Base-by-base conservation (phyloP, 306 rosid species). In the Gillenia trifoliata region DNA sequence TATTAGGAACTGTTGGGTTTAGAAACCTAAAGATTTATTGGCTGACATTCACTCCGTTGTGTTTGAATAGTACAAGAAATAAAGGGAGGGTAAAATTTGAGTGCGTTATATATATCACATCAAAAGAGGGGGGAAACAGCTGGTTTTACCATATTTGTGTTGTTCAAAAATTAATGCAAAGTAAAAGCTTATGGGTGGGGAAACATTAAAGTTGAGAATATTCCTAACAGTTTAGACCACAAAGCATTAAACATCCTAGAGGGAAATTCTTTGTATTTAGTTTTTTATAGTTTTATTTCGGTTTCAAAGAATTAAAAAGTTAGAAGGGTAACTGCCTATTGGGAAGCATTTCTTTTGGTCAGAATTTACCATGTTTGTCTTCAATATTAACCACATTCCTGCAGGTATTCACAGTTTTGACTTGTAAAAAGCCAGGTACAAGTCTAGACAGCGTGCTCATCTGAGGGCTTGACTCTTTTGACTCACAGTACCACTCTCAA, bases 391-490 rank as follows among this genome's bases (percentile, higher is more conserved):
- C 75, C 78, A 77, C 88, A 82, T 68, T 78, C 73, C 67, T 45
- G 75, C 62, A 52, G 72, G 73, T 73, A 59, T 31, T 69, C 33
- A 67, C 75, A 68, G 71, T 80, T 82, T 85, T 86, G 89, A 89
- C 89, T 59, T 68, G 50, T 29, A 75, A 75, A 77, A 40, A 63
- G 71, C 60, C 77, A 31, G 8, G 28, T 76, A 68, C 78, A 36
- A 36, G 26, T 49, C 34, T 81, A 63, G 69, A 66, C 71, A 75
- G 31, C 62, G 38, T 59, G 71, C 80, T 79, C 76, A 78, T 74
- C 83, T 52, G 81, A 31, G 77, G 59, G 78, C 82, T 74, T 26
- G 78, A 85, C 74, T 68, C 82, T 80, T 78, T 80, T 80, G 83
- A 75, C 82, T 69, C 34, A 22, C 73, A 45, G 1, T 62, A 68